Base-by-base conservation (phyloP, 2,329 filamentous ascomycete species). In the Alternaria viburni region DNA sequence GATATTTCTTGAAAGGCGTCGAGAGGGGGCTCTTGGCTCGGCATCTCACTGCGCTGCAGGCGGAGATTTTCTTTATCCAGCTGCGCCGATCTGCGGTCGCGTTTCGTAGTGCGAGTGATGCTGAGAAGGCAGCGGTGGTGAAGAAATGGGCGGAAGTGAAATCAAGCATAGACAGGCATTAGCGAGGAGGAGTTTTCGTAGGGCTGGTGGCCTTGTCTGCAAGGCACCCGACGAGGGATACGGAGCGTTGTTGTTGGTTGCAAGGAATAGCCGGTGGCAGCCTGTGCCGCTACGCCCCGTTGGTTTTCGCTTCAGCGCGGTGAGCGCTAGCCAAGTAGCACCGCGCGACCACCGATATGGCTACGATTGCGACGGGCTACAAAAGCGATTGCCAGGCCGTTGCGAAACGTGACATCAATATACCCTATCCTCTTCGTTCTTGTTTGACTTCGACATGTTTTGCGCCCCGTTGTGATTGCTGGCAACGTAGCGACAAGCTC, bases 1-100 rank as follows among this genome's bases (percentile, higher is more conserved):
- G 67, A 5, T 68, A 69, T 11, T 64, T 62, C 5, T 23, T 69
- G 26, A 68, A 69, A 10, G 65, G 60, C 1, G 26, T 69, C 6
- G 65, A 68, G 25, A 46, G 55, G 15, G 62, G 55, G 3, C 50
- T 69, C 3, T 49, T 58, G 12, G 51, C 51, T 4, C 41, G 60
- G 8, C 65, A 62, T 13, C 56, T 68, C 10, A 69, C 65, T 6
- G 46, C 60, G 2, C 52, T 69, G 8, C 65, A 69, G 10, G 65
- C 60, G 4, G 67, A 69, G 30, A 46, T 68, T 10, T 61, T 59
- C 30, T 51, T 69, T 4, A 62, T 69, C 3, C 54, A 61, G 4
- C 19, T 69, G n/a, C 60, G 67, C 4, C 62, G 61, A 36, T 60
- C 65, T 5, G 51, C 43, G 7, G 17, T 51, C 7, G 49, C 57